Evolutionary conservation across 1,284 basidiomycete genomes (phyloP).

Genomic region (Volvariella volvacea): DNA sequence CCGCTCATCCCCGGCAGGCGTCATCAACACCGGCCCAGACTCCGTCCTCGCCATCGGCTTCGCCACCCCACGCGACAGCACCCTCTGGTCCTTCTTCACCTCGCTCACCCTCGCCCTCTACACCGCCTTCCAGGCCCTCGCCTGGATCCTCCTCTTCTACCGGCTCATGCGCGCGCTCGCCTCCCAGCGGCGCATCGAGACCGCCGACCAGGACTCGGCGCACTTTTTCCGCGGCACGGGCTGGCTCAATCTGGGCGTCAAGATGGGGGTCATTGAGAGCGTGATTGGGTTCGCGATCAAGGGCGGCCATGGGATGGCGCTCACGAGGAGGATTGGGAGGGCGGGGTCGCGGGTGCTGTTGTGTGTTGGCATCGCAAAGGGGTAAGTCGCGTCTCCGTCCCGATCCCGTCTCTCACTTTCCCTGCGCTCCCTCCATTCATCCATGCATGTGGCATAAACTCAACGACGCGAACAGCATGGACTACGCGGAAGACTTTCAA

Average conservation of each 20-base stretch:
- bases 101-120: constrained; percentile 53
- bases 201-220: constrained; percentile 34
- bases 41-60: constrained; percentile 37
- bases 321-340: constrained; percentile 53
- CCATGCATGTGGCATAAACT: too few species aligned
- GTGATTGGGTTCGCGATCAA: constrained; percentile 50
- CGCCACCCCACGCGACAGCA: constrained; percentile 24
- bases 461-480: constrained; percentile 29
- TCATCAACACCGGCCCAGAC: constrained; percentile 7
- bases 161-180: constrained; percentile 45
- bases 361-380: constrained; percentile 56
- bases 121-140: constrained; percentile 46
- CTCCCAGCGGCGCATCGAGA: constrained; percentile 46
- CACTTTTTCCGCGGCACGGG: constrained; percentile 52
- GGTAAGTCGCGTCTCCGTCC: constrained; percentile 33
- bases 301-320: constrained; percentile 40
- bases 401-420: not conserved
- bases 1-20: constrained; percentile 13
- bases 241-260: constrained; percentile 55
- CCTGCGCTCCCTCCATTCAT: too few species aligned
- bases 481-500: constrained; percentile 36
- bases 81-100: constrained; percentile 51
- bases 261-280: constrained; percentile 58
- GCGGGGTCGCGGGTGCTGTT: constrained; percentile 46
- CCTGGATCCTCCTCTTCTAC: constrained; percentile 51